A percentile compares a stretch with the other conserved stretches of the same genome.
These are phyloP conservation scores for Pichia nanzhaoensis DNA, from an alignment of 805 yeast species.

Conservation along the genomic window DNA sequence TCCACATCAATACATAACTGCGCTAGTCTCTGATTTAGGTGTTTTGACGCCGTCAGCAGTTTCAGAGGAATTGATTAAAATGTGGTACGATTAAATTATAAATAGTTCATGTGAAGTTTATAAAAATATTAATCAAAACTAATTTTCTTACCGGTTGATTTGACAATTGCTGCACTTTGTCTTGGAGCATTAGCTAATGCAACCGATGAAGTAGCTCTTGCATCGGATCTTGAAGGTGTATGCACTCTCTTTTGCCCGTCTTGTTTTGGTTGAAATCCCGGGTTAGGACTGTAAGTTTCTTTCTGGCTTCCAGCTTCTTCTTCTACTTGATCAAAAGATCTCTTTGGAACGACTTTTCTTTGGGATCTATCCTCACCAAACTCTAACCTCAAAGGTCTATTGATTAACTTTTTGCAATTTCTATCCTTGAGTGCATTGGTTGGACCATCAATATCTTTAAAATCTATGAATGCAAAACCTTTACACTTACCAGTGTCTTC, in stretches of 20 bases:
- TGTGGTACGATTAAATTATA: slow-evolving; percentile 80
- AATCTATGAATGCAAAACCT: slow-evolving; percentile 92
- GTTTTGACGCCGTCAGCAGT: slow-evolving; percentile 97
- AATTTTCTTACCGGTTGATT: slow-evolving; percentile 82
- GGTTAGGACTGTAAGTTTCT: too few relatives aligned
- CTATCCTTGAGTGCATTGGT: slow-evolving; percentile 75
- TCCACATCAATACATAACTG: slow-evolving; percentile 92
- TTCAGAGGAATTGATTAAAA: slow-evolving; percentile 94
- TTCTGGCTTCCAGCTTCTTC: too few relatives aligned
- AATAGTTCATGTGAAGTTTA: background rate
- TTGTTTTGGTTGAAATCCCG: slow-evolving; percentile 24
- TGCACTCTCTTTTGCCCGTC: slow-evolving; percentile 18
- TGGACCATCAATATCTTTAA: slow-evolving; percentile 72
- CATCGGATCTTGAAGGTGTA: slow-evolving; percentile 26
- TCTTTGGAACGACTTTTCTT: slow-evolving; percentile 24
- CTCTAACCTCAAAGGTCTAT: slow-evolving; percentile 77
- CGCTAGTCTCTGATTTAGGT: slow-evolving; percentile 92
- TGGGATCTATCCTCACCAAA: slow-evolving; percentile 88
- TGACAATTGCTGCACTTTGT: slow-evolving; percentile 81
- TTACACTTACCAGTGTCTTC: slow-evolving; percentile 95
- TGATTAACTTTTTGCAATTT: slow-evolving; percentile 55
- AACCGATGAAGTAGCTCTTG: slow-evolving; percentile 66
- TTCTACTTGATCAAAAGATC: slow-evolving; percentile 3
- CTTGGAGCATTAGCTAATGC: slow-evolving; percentile 87
- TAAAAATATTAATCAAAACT: slow-evolving; percentile 44